Conservation (phyloP, 768 basidiomycete genomes). For the Rhodotorula kratochvilovae region DNA sequence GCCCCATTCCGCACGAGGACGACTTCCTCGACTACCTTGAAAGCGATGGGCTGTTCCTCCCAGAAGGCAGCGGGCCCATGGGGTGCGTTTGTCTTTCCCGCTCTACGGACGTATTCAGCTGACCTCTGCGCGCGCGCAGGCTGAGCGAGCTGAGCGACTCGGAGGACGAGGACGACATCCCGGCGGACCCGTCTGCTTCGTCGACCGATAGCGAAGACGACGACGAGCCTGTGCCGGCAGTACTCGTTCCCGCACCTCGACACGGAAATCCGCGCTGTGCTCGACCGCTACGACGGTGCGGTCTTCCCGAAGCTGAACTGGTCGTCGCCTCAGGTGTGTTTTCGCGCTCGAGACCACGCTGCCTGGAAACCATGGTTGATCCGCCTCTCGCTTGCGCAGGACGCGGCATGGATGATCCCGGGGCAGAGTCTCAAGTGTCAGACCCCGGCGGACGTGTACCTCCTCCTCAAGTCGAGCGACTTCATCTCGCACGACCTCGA, state of each 20-base stretch:
- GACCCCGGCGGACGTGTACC: constrained; percentile 81
- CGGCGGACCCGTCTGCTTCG: background rate
- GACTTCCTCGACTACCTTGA: constrained; percentile 69
- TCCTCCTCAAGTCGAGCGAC: constrained; percentile 86
- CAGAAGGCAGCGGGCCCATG: constrained; percentile 73
- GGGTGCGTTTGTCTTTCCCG: constrained; percentile 49
- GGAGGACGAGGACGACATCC: constrained; percentile 51
- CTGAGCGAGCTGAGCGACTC: constrained; percentile 62
- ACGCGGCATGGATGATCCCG: constrained; percentile 86
- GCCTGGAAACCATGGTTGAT: background rate
- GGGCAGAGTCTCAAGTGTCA: constrained; percentile 72
- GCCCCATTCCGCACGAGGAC: constrained; percentile 55
- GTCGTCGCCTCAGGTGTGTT: constrained; percentile 76
- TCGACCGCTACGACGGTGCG: constrained; percentile 64
- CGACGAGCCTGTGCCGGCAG: constrained; percentile 41
- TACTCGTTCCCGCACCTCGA: constrained; percentile 83
- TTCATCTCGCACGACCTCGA: constrained; percentile 76
- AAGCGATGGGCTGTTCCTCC: constrained; percentile 77
- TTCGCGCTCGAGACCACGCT: too few relatives aligned
- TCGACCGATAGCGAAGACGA: constrained; percentile 38
- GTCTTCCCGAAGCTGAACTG: constrained; percentile 97
- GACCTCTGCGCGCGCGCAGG: constrained; percentile 19
- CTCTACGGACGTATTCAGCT: background rate
- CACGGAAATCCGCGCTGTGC: constrained; percentile 59
- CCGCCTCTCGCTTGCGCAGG: constrained; percentile 52